Evolutionary conservation across 2,329 filamentous ascomycete species (phyloP).

Genomic region (Ceratocystiopsis sp.): DNA sequence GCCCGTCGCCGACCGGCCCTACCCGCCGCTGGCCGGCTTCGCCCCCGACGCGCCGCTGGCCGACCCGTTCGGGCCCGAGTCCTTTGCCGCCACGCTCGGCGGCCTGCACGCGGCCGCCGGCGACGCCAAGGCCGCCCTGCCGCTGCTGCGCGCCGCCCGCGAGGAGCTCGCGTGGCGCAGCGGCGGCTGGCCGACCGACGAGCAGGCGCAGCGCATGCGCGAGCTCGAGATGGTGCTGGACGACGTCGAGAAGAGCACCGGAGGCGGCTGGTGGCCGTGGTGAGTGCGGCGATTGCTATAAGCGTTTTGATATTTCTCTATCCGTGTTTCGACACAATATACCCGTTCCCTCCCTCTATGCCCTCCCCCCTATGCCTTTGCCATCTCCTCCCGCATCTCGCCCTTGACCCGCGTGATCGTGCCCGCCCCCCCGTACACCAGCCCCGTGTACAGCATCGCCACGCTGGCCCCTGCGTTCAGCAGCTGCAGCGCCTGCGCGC

Average conservation of each 20-base stretch:
- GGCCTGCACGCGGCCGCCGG: neutral
- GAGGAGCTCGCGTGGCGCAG: conserved; percentile 1
- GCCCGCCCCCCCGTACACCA: conserved; percentile 47
- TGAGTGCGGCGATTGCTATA: too few species aligned
- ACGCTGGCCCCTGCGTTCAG: conserved; percentile 80
- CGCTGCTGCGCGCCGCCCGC: conserved; percentile 4
- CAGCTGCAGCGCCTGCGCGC: conserved; percentile 63
- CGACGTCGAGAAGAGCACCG: too few species aligned
- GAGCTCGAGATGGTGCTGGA: neutral
- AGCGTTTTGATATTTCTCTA: too few species aligned
- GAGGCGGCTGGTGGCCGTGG: too few species aligned
- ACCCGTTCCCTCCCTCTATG: too few species aligned
- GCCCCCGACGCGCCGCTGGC: neutral
- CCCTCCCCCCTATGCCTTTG: neutral
- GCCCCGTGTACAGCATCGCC: conserved; percentile 76
- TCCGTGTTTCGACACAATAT: neutral
- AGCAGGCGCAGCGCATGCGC: neutral
- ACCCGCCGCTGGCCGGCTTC: too few species aligned
- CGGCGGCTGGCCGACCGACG: neutral
- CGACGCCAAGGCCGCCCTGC: neutral
- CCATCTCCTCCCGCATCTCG: conserved; percentile 32
- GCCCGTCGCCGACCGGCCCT: neutral
- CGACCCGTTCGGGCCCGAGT: conserved; percentile 5
- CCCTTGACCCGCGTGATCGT: conserved; percentile 48
- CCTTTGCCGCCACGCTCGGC: conserved; percentile 1